A percentile compares a stretch with the other conserved stretches of the same genome.
Conservation (phyloP, 768 basidiomycete genomes). For the Kwoniella shandongensis region DNA sequence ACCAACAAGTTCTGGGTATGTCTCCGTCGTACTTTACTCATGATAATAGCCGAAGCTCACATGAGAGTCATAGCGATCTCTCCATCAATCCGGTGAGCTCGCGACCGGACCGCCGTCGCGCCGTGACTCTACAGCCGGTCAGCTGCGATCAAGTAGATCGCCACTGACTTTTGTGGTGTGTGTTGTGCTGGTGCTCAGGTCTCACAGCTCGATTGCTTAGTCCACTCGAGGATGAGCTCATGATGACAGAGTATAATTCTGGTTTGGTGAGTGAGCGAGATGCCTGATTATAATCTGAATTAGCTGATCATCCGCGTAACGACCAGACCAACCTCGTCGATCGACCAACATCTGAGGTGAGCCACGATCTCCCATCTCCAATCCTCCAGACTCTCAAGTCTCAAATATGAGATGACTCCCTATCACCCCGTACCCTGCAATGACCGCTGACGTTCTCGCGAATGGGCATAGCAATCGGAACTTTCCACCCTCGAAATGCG, state of each 20-base stretch:
- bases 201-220: conserved; percentile 61
- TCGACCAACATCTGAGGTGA: conserved; percentile 68
- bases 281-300: too few species aligned
- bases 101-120: conserved; percentile 16
- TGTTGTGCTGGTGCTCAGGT: too few species aligned
- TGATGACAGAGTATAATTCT: conserved; percentile 63
- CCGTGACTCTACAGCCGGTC: too few species aligned
- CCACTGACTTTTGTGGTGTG: neutral
- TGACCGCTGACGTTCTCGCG: neutral
- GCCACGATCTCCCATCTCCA: conserved; percentile 2
- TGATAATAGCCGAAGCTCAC: too few species aligned
- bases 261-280: conserved; percentile 70
- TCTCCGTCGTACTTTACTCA: neutral
- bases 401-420: neutral
- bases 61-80: conserved; percentile 57
- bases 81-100: conserved; percentile 63
- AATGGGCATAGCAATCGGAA: conserved; percentile 46
- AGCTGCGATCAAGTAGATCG: too few species aligned
- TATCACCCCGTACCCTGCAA: neutral
- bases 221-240: conserved; percentile 63
- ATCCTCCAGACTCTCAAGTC: neutral
- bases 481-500: conserved; percentile 51
- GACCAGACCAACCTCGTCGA: conserved; percentile 72
- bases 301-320: neutral
- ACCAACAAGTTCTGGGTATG: conserved; percentile 76